Conservation (phyloP, 306 rosid species). For the Casuarina equisetifolia region DNA sequence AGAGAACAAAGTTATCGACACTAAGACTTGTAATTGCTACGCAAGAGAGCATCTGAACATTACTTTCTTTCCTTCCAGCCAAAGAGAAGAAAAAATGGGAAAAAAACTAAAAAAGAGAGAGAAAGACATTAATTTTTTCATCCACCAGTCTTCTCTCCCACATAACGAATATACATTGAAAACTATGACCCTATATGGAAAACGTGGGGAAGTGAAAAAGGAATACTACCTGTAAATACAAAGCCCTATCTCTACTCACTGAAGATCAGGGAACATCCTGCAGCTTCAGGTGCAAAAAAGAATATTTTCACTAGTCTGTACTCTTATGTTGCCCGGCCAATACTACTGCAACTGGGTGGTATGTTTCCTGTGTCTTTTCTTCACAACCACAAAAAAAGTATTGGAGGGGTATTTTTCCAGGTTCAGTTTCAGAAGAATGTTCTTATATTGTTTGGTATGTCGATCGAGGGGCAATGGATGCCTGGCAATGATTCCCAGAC, state of each 20-base stretch:
- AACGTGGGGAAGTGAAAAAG: background rate
- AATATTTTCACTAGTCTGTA: conserved; percentile 1
- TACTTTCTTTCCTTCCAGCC: background rate
- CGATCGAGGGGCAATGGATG: conserved; percentile 11
- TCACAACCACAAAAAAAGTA: conserved; percentile 2
- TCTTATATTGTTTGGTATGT: conserved; percentile 26
- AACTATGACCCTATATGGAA: background rate
- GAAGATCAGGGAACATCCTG: conserved; percentile 19
- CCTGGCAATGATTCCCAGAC: conserved; percentile 17
- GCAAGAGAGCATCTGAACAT: too few relatives aligned
- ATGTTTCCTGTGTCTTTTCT: conserved; percentile 1
- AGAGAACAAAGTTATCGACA: too few relatives aligned
- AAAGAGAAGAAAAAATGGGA: background rate
- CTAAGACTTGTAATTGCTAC: too few relatives aligned
- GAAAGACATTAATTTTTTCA: background rate
- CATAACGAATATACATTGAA: background rate
- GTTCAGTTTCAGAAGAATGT: conserved; percentile 18
- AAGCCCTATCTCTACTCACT: conserved; percentile 24
- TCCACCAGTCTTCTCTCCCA: background rate
- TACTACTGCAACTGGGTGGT: conserved; percentile 15
- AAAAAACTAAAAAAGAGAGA: too few relatives aligned
- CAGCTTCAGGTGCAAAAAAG: conserved; percentile 24
- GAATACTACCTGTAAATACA: background rate
- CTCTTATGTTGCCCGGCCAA: conserved; percentile 12
- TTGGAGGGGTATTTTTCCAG: background rate